phyloP scores from a whole-genome alignment of 2,329 filamentous ascomycete genomes.

The Aspergillus sp. region DNA sequence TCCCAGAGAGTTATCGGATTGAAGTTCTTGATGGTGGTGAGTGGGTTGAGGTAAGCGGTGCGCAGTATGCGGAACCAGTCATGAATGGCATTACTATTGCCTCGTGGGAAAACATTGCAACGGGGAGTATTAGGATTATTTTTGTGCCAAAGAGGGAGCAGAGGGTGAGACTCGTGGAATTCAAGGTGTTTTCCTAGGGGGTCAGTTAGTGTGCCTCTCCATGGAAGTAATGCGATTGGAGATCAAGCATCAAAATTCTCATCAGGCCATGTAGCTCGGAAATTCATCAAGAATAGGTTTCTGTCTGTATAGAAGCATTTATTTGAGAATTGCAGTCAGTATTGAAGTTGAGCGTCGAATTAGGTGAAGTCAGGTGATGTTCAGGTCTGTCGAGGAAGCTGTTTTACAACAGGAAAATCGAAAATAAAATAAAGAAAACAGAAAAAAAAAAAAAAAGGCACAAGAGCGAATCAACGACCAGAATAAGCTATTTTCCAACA shows the following conservation, averaged over 20 bases:
- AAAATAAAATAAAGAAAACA: neutral
- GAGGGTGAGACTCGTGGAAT: conserved; percentile 13
- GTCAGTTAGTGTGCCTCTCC: too few relatives aligned
- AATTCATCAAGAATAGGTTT: too few relatives aligned
- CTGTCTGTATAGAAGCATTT: too few relatives aligned
- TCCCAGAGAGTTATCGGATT: conserved; percentile 7
- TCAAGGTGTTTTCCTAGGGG: conserved; percentile 8
- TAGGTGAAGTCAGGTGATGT: too few relatives aligned
- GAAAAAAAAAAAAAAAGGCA: neutral
- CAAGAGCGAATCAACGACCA: neutral
- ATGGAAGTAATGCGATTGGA: too few relatives aligned
- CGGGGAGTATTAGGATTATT: conserved; percentile 6
- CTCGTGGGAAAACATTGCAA: conserved; percentile 7
- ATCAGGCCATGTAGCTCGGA: too few relatives aligned
- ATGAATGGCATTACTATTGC: conserved; percentile 13
- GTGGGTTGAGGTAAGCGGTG: conserved; percentile 10
- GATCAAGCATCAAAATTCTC: too few relatives aligned
- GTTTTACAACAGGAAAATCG: too few relatives aligned
- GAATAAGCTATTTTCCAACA: neutral
- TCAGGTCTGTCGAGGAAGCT: too few relatives aligned
- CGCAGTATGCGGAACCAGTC: conserved; percentile 3
- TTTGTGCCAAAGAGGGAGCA: conserved; percentile 7
- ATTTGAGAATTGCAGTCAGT: too few relatives aligned
- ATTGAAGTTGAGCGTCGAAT: too few relatives aligned
- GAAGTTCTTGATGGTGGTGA: conserved; percentile 5